Conservation (phyloP, 148 eudicot genomes). For the Rhododendron ferrugineum region DNA sequence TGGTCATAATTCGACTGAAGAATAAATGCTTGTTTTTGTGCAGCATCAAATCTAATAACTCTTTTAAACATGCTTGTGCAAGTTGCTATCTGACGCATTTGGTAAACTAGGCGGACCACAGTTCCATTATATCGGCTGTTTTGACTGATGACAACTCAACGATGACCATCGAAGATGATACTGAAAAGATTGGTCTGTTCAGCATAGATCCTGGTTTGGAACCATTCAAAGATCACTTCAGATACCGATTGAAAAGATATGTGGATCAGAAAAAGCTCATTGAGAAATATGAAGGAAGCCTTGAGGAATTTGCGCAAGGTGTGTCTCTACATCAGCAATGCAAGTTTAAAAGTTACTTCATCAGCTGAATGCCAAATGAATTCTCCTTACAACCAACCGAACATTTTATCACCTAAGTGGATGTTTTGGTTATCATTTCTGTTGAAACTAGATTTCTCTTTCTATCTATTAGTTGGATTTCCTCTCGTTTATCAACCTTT, state of each 20-base stretch:
- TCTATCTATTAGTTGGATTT: neutral
- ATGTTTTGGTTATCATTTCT: neutral
- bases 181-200: constrained; percentile 46
- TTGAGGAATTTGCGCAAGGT: constrained; percentile 92
- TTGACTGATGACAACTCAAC: constrained; percentile 49
- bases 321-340: constrained; percentile 9
- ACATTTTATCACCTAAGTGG: neutral
- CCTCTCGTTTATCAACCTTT: neutral
- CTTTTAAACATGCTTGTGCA: neutral
- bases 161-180: constrained; percentile 37
- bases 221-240: constrained; percentile 70
- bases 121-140: constrained; percentile 39
- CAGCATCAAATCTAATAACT: neutral
- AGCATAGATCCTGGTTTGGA: constrained; percentile 56
- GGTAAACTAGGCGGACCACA: constrained; percentile 31
- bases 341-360: neutral
- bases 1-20: neutral
- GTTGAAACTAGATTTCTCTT: neutral
- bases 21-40: constrained; percentile 5
- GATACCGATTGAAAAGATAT: constrained; percentile 60
- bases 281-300: constrained; percentile 77
- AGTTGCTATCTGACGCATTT: constrained; percentile 3
- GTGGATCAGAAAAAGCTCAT: constrained; percentile 64
- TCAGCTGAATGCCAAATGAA: neutral
- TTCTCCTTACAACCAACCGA: neutral